Percentiles rank a stretch among this genome's conserved stretches.
Evolutionary conservation across 192 early-diverging fungal genomes (phyloP).

Genomic region (Spizellomyces sp.): DNA sequence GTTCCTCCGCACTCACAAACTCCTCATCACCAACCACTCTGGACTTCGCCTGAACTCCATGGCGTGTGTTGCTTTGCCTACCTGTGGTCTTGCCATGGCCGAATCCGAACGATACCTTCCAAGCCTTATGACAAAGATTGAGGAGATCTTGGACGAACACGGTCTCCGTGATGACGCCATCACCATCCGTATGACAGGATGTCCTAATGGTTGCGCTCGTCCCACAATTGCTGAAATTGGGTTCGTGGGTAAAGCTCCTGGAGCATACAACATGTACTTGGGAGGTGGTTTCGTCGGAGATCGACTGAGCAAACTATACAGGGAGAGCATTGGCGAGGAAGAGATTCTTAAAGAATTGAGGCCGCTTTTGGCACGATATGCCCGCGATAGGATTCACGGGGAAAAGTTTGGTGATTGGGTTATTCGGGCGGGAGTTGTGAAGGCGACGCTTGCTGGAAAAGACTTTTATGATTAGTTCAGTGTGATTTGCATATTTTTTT

Average conservation of each 20-base stretch:
- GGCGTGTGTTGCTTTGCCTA: slow-evolving; percentile 96
- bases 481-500: too few relatives aligned
- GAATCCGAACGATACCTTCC: slow-evolving; percentile 97
- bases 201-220: slow-evolving; percentile 96
- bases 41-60: slow-evolving; percentile 87
- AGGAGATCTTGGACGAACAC: slow-evolving; percentile 73
- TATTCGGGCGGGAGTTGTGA: slow-evolving; percentile 81
- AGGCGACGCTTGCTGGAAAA: slow-evolving; percentile 27
- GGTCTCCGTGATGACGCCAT: slow-evolving; percentile 88
- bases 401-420: slow-evolving; percentile 97
- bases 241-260: slow-evolving; percentile 93
- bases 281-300: slow-evolving; percentile 87
- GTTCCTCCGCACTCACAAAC: slow-evolving; percentile 73
- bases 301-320: slow-evolving; percentile 88
- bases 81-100: slow-evolving; percentile 94
- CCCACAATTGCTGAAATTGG: slow-evolving; percentile 94
- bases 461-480: slow-evolving; percentile 26
- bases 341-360: slow-evolving; percentile 79
- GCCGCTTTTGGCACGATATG: slow-evolving; percentile 83
- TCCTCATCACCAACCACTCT: slow-evolving; percentile 65
- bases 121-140: slow-evolving; percentile 76
- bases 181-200: slow-evolving; percentile 96
- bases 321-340: slow-evolving; percentile 84
- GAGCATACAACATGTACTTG: slow-evolving; percentile 93
- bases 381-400: slow-evolving; percentile 64